A percentile compares a stretch with the other conserved stretches of the same genome.
Evolutionary conservation across 805 yeast genomes (phyloP).

Genomic region (Candida ovalis): DNA sequence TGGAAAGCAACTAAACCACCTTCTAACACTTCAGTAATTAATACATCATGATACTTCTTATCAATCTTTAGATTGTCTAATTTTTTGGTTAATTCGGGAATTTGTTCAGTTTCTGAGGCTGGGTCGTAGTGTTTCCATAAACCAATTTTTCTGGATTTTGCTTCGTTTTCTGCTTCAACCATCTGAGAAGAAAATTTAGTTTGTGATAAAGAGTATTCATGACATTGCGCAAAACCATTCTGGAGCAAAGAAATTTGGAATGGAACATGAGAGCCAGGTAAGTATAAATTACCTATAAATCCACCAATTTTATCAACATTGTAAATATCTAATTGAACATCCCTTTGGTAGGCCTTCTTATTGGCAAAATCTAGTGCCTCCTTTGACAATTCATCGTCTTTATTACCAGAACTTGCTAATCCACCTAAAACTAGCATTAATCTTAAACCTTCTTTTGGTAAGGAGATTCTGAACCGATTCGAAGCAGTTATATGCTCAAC

Average conservation of each 20-base stretch:
- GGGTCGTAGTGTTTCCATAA: conserved; percentile 63
- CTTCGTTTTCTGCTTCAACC: conserved; percentile 57
- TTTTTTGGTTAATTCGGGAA: conserved; percentile 9
- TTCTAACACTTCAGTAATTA: conserved; percentile 45
- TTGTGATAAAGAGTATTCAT: conserved; percentile 58
- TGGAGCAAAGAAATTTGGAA: conserved; percentile 54
- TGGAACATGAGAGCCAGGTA: conserved; percentile 48
- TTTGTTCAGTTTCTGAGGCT: conserved; percentile 27
- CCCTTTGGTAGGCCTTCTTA: conserved; percentile 62
- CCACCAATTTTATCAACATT: conserved; percentile 77
- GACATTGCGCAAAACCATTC: conserved; percentile 62
- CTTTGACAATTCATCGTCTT: conserved; percentile 36
- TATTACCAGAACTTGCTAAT: conserved; percentile 40
- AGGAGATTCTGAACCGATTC: conserved; percentile 58
- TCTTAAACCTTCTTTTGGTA: conserved; percentile 70
- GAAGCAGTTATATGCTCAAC: conserved; percentile 72
- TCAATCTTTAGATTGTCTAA: conserved; percentile 25
- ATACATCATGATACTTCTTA: conserved; percentile 45
- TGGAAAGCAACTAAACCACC: conserved; percentile 47
- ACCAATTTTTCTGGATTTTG: conserved; percentile 53
- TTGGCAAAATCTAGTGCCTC: conserved; percentile 53
- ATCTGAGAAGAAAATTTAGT: conserved; percentile 54
- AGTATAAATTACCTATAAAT: conserved; percentile 67
- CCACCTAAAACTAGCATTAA: conserved; percentile 77
- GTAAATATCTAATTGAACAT: conserved; percentile 64